Percentiles rank a stretch among this genome's conserved stretches.
Evolutionary conservation across 2,329 filamentous ascomycete species (phyloP).

Genomic region (Paracoccidioides lutzii): DNA sequence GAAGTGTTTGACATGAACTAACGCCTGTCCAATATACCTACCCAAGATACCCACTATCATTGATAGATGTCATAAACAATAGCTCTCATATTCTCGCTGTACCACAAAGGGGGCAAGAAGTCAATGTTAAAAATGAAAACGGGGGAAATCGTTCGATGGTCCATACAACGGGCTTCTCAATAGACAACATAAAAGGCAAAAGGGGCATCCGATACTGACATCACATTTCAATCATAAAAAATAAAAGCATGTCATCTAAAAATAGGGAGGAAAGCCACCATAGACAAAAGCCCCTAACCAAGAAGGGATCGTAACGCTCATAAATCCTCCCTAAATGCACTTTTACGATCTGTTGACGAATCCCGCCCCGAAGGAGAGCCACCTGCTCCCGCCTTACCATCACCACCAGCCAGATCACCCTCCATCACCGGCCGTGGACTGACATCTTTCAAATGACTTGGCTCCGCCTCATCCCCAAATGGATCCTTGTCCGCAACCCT

Average conservation of each 20-base stretch:
- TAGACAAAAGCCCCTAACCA: not conserved
- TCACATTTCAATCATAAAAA: not conserved
- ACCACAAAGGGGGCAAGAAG: no score
- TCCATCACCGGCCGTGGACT: constrained; percentile 62
- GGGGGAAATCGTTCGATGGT: not conserved
- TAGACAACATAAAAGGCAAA: not conserved
- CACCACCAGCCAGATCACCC: constrained; percentile 18
- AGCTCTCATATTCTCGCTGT: not conserved
- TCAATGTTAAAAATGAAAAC: not conserved
- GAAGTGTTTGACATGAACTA: not conserved
- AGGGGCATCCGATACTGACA: not conserved
- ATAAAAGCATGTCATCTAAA: not conserved
- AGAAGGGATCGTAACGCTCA: constrained; percentile 21
- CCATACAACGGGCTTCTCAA: not conserved
- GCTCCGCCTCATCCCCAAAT: constrained; percentile 56
- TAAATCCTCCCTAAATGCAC: constrained; percentile 58
- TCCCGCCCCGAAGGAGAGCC: not conserved
- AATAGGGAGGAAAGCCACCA: not conserved
- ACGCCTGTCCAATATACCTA: not conserved
- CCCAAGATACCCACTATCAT: not conserved
- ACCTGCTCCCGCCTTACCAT: not conserved
- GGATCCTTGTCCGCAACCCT: constrained; percentile 42
- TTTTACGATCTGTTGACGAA: constrained; percentile 45
- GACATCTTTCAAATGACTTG: constrained; percentile 53
- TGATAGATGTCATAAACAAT: not conserved